These are phyloP conservation scores for Chytriomyces hyalinus DNA, from an alignment of 192 early-diverging fungal species.

Conservation along the genomic window DNA sequence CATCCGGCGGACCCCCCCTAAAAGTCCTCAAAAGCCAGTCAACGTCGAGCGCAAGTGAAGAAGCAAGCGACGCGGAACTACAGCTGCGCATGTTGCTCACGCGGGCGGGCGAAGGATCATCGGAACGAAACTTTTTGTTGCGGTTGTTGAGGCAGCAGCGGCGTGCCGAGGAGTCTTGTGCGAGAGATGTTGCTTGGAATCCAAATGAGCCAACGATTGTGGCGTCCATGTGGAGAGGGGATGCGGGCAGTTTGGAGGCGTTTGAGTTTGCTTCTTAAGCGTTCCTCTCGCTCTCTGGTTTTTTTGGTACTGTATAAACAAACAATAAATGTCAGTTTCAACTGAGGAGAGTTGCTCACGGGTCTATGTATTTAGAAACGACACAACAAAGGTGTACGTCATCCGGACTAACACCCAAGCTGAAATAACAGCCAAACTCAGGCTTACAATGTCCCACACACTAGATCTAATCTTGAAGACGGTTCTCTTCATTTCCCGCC, in stretches of 20 bases:
- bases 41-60: not conserved
- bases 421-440: not conserved
- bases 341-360: too few species aligned
- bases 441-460: not conserved
- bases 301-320: too few species aligned
- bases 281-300: too few species aligned
- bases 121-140: not conserved
- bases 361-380: too few species aligned
- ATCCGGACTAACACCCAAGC: not conserved
- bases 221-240: constrained; percentile 24
- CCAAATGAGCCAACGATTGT: constrained; percentile 37
- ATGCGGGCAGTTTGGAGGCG: constrained; percentile 13
- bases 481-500: not conserved
- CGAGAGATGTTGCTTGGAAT: constrained; percentile 47
- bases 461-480: not conserved
- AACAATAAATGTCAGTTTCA: too few species aligned
- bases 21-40: constrained; percentile 3
- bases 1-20: constrained; percentile 20
- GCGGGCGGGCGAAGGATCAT: not conserved
- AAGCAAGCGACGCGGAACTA: constrained; percentile 8
- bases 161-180: constrained; percentile 7
- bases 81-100: not conserved
- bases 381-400: too few species aligned
- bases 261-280: constrained; percentile 2
- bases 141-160: not conserved